A percentile compares a stretch with the other conserved stretches of the same genome.
phyloP scores from a whole-genome alignment of 2,329 filamentous ascomycete genomes.

The Ophiocordyceps sinensis region DNA sequence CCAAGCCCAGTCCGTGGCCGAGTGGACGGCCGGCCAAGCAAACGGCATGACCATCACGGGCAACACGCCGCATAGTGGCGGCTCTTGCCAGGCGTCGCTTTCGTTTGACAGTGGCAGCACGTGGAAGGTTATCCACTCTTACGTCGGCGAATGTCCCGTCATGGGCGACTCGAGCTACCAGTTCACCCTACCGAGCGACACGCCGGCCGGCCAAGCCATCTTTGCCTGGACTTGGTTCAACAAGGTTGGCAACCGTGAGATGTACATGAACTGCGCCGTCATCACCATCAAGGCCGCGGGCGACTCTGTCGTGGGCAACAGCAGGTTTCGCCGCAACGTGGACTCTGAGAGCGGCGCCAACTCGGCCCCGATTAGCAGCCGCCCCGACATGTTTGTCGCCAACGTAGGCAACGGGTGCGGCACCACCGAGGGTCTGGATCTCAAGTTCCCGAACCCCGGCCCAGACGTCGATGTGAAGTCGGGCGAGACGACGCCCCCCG shows the following conservation, averaged over 20 bases:
- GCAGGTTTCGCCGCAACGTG: constrained; percentile 16
- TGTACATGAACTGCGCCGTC: constrained; percentile 76
- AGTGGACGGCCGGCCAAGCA: constrained; percentile 44
- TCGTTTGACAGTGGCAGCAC: constrained; percentile 57
- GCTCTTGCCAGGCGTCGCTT: constrained; percentile 62
- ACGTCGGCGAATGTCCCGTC: constrained; percentile 38
- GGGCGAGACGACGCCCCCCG: constrained; percentile 20
- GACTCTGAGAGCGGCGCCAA: background rate
- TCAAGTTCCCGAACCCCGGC: constrained; percentile 54
- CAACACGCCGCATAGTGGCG: constrained; percentile 49
- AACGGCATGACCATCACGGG: constrained; percentile 53
- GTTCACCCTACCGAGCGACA: constrained; percentile 52
- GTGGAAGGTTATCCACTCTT: constrained; percentile 53
- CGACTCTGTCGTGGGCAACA: constrained; percentile 10
- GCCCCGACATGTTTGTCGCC: constrained; percentile 57
- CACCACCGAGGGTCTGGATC: constrained; percentile 41
- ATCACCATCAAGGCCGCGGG: constrained; percentile 37
- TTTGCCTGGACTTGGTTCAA: constrained; percentile 73
- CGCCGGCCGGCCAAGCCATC: constrained; percentile 45
- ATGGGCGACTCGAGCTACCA: constrained; percentile 34
- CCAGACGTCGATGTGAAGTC: constrained; percentile 29
- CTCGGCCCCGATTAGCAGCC: constrained; percentile 27
- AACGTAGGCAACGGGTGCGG: constrained; percentile 49
- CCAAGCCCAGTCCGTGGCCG: constrained; percentile 38
- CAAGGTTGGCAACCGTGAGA: constrained; percentile 62